Evolutionary conservation across 345 rosid species (phyloP).

Genomic region (Combretum micranthum): DNA sequence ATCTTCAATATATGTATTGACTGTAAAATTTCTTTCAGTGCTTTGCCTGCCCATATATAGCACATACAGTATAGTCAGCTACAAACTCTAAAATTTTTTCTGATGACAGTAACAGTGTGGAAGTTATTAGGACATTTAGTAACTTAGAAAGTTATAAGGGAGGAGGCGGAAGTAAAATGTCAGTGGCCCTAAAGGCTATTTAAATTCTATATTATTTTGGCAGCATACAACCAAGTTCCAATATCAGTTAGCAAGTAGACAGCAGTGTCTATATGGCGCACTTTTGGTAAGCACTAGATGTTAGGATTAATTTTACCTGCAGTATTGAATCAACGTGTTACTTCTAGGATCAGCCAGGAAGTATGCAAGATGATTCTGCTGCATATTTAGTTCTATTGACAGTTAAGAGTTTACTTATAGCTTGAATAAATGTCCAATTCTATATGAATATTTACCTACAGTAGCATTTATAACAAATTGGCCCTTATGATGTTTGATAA

Average conservation of each 20-base stretch:
- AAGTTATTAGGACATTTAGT: background rate
- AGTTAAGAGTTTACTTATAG: too few relatives aligned
- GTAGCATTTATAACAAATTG: too few relatives aligned
- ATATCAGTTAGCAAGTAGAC: background rate
- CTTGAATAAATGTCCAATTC: too few relatives aligned
- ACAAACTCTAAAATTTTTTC: too few relatives aligned
- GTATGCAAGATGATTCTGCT: too few relatives aligned
- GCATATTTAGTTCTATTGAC: too few relatives aligned
- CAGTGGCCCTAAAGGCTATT: slow-evolving; percentile 11
- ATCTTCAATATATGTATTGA: too few relatives aligned
- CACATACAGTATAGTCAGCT: background rate
- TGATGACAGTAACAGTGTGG: background rate
- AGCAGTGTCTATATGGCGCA: background rate
- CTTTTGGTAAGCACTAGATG: background rate
- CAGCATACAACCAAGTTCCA: slow-evolving; percentile 2
- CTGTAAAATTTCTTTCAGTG: slow-evolving; percentile 14
- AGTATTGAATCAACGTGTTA: too few relatives aligned
- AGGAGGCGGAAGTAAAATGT: background rate
- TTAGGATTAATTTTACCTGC: background rate
- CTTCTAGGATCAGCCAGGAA: too few relatives aligned
- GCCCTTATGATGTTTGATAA: too few relatives aligned
- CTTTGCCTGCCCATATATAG: slow-evolving; percentile 27
- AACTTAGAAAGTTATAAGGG: slow-evolving; percentile 1
- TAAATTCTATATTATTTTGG: slow-evolving; percentile 10
- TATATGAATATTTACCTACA: too few relatives aligned